Conservation (phyloP, 2,329 filamentous ascomycete genomes). For the Cordyceps farinosa region DNA sequence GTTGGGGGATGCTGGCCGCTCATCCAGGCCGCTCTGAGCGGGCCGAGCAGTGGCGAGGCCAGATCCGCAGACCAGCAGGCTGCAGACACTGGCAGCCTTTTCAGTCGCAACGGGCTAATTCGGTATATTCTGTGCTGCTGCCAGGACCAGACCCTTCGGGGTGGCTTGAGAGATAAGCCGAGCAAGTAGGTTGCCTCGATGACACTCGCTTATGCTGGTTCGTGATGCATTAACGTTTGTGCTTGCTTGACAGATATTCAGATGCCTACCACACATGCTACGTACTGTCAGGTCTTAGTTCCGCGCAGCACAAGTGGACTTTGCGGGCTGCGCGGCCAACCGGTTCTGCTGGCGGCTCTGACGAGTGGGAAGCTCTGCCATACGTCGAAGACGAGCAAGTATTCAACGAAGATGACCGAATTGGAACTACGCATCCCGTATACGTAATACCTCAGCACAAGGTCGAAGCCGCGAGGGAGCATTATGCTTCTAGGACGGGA, state of each 20-base stretch:
- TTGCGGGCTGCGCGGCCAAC: slow-evolving; percentile 36
- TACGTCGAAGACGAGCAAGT: slow-evolving; percentile 55
- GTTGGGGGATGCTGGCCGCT: slow-evolving; percentile 92
- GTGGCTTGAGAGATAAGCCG: slow-evolving; percentile 90
- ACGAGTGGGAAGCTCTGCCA: slow-evolving; percentile 46
- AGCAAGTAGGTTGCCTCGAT: slow-evolving; percentile 61
- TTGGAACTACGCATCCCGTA: slow-evolving; percentile 73
- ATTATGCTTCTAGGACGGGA: slow-evolving; percentile 58
- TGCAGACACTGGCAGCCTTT: slow-evolving; percentile 50
- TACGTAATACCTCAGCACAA: slow-evolving; percentile 75
- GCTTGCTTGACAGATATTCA: slow-evolving; percentile 51
- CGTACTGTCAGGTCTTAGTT: slow-evolving; percentile 79
- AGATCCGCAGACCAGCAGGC: slow-evolving; percentile 29
- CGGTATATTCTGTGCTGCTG: slow-evolving; percentile 89
- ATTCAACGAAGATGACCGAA: slow-evolving; percentile 67
- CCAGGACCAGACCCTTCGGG: slow-evolving; percentile 66
- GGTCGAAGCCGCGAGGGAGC: slow-evolving; percentile 61
- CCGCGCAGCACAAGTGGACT: slow-evolving; percentile 67
- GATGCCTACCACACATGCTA: slow-evolving; percentile 95
- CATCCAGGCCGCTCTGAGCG: slow-evolving; percentile 72
- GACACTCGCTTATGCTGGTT: slow-evolving; percentile 18
- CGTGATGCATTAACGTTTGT: slow-evolving; percentile 12
- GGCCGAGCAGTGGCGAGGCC: slow-evolving; percentile 37
- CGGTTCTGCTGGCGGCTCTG: slow-evolving; percentile 32
- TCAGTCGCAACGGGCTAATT: slow-evolving; percentile 78